Evolutionary conservation across 331 rosid genomes (phyloP).

Genomic region (Cydonia oblonga): DNA sequence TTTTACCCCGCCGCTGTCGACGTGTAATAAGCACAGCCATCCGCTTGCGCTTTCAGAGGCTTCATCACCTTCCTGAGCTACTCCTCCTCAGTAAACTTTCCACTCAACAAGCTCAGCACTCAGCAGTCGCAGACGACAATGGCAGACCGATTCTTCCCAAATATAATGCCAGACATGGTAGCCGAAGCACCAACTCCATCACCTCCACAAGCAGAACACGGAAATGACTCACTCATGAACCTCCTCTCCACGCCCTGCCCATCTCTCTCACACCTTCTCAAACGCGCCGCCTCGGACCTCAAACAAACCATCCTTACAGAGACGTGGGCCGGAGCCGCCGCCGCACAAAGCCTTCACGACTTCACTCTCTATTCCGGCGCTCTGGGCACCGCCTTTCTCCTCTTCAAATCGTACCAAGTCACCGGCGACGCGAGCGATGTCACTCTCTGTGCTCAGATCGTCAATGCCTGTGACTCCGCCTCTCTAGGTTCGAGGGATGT

Average conservation of each 20-base stretch:
- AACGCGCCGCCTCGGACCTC: constrained; percentile 67
- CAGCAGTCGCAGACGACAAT: constrained; percentile 5
- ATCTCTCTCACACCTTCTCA: constrained; percentile 46
- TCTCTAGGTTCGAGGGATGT: constrained; percentile 52
- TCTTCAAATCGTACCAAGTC: constrained; percentile 43
- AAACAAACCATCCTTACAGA: constrained; percentile 53
- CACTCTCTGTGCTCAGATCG: constrained; percentile 41
- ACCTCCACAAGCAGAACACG: constrained; percentile 17
- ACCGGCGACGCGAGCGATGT: constrained; percentile 39
- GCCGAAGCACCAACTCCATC: constrained; percentile 32
- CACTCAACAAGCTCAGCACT: background rate
- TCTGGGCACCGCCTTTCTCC: constrained; percentile 63
- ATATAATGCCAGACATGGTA: constrained; percentile 46
- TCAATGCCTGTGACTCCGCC: constrained; percentile 57
- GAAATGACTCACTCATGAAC: constrained; percentile 32
- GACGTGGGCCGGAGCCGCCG: constrained; percentile 39
- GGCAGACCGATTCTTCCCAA: constrained; percentile 60
- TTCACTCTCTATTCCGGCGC: constrained; percentile 56
- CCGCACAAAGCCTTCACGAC: constrained; percentile 36
- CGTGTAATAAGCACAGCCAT: background rate
- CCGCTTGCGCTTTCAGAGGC: background rate
- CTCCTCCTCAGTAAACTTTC: no score
- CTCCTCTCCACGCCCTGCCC: constrained; percentile 56
- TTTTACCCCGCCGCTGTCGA: background rate
- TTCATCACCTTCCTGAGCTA: background rate